These are phyloP conservation scores for Magnusiomyces suaveolens DNA, from an alignment of 1,139 yeast species.

Conservation along the genomic window DNA sequence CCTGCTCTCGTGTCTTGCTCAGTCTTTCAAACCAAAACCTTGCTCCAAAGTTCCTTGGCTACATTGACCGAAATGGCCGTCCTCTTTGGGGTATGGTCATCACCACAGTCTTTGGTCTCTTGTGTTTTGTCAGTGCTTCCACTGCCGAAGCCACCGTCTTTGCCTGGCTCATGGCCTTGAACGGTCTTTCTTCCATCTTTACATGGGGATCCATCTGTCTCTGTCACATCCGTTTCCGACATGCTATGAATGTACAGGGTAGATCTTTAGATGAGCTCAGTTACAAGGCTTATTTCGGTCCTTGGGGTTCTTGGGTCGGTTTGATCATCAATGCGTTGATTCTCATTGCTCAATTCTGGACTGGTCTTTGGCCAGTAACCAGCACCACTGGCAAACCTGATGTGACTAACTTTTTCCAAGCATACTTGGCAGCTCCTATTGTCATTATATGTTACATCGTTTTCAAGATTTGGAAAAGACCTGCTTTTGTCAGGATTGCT, in stretches of 20 bases:
- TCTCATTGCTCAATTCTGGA: conserved; percentile 73
- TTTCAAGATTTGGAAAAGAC: conserved; percentile 42
- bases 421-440: conserved; percentile 47
- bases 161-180: conserved; percentile 71
- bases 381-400: conserved; percentile 34
- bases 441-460: conserved; percentile 41
- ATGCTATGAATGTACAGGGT: conserved; percentile 59
- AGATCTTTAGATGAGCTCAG: conserved; percentile 58
- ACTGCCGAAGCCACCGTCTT: conserved; percentile 57
- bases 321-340: conserved; percentile 51
- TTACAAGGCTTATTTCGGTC: conserved; percentile 59
- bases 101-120: conserved; percentile 52
- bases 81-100: conserved; percentile 58
- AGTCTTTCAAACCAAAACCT: conserved; percentile 74
- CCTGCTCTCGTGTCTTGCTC: conserved; percentile 71
- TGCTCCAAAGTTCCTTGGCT: conserved; percentile 65
- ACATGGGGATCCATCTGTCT: conserved; percentile 76
- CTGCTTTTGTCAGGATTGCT: conserved; percentile 38
- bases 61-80: conserved; percentile 66
- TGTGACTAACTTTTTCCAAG: conserved; percentile 44
- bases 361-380: conserved; percentile 63
- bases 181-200: conserved; percentile 75
- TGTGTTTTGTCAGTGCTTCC: conserved; percentile 62
- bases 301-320: conserved; percentile 61
- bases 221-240: conserved; percentile 70